phyloP scores from a whole-genome alignment of 192 early-diverging fungal species.

The Backusella psychrophila region DNA sequence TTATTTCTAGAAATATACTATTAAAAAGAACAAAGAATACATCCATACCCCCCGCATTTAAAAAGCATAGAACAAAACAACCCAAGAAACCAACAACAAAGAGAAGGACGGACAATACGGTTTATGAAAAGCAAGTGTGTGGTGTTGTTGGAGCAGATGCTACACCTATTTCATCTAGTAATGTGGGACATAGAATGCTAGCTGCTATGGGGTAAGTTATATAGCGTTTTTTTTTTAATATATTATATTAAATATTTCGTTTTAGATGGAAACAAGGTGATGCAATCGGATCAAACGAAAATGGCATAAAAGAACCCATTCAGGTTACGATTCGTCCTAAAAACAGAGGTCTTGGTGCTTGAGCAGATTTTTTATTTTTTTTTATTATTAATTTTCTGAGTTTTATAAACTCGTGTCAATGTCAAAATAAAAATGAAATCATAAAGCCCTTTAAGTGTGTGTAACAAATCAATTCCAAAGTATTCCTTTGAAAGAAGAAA shows the following conservation, averaged over 20 bases:
- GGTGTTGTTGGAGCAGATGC: constrained; percentile 50
- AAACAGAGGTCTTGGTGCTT: constrained; percentile 32
- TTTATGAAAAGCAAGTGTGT: neutral
- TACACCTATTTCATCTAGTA: constrained; percentile 47
- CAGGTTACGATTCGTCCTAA: constrained; percentile 37
- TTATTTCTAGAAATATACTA: neutral
- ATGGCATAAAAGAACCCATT: constrained; percentile 42
- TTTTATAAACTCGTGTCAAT: neutral
- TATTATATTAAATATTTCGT: neutral
- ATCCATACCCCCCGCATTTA: neutral
- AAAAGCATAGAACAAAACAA: neutral
- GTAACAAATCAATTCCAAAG: no score
- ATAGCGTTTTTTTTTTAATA: neutral
- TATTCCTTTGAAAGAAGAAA: no score
- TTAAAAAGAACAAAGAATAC: constrained; percentile 3
- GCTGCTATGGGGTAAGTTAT: constrained; percentile 53
- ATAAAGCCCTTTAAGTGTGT: neutral
- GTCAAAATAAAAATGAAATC: neutral
- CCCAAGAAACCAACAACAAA: neutral
- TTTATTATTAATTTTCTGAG: neutral
- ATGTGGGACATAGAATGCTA: constrained; percentile 64
- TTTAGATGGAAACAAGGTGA: constrained; percentile 43
- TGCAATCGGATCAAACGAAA: constrained; percentile 34
- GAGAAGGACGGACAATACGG: neutral
- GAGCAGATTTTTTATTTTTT: no score